Evolutionary conservation across 805 yeast species (phyloP).

Genomic region (Candida tibetensis): DNA sequence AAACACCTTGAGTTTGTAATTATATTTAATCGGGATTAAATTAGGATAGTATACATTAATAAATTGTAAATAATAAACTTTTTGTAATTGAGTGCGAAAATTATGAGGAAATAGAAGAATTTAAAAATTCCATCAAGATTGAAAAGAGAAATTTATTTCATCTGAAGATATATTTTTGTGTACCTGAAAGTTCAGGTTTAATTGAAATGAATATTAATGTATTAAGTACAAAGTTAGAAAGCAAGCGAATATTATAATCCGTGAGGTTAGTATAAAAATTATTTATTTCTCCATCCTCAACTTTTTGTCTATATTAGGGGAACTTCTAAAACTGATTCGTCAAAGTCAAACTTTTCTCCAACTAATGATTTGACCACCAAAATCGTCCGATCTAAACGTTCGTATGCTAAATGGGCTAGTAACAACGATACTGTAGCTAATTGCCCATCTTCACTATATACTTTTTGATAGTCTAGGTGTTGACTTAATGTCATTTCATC

Average conservation of each 20-base stretch:
- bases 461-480: conserved; percentile 23
- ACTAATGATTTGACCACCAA: conserved; percentile 29
- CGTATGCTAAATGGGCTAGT: conserved; percentile 29
- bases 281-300: too few species aligned
- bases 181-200: too few species aligned
- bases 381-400: conserved; percentile 28
- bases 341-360: conserved; percentile 32
- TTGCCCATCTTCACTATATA: conserved; percentile 32
- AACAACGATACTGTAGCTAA: conserved; percentile 25
- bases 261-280: too few species aligned
- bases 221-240: too few species aligned
- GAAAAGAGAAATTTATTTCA: too few species aligned
- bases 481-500: conserved; percentile 6
- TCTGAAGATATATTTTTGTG: too few species aligned
- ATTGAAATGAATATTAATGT: too few species aligned
- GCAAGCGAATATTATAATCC: too few species aligned
- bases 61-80: not conserved
- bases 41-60: not conserved
- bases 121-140: too few species aligned
- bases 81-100: not conserved
- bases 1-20: conserved; percentile 46
- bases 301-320: too few species aligned
- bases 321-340: conserved; percentile 7
- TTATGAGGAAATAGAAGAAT: not conserved
- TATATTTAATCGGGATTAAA: conserved; percentile 6